Conservation (phyloP, 176 grass and related monocot species). For the Secale cereale region DNA sequence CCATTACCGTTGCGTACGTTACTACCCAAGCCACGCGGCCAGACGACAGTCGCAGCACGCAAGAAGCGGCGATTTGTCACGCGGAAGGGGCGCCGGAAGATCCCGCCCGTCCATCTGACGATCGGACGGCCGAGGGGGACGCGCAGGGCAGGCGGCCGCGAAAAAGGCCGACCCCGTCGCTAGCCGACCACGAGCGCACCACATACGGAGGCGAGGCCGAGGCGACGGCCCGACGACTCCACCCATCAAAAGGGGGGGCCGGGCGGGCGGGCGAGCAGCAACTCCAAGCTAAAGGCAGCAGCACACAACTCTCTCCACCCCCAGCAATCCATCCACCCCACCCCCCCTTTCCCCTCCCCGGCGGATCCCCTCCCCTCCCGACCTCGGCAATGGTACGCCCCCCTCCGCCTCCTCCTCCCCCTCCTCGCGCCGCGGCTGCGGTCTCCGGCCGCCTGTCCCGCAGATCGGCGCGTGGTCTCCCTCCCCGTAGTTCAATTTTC, state of each 20-base stretch:
- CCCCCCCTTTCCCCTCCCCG: not conserved
- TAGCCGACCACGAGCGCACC: not conserved
- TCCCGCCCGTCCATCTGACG: accelerated
- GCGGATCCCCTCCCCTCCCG: not conserved
- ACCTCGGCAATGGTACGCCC: slow-evolving; percentile 37
- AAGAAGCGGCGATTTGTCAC: not conserved
- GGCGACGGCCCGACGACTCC: slow-evolving; percentile 29
- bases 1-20: too few relatives aligned
- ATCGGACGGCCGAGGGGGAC: not conserved
- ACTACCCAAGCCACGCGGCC: too few relatives aligned
- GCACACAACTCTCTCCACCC: not conserved
- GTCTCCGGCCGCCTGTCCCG: not conserved
- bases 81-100: too few relatives aligned
- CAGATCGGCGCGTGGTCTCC: not conserved
- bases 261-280: not conserved
- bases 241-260: slow-evolving; percentile 35
- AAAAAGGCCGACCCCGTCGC: not conserved
- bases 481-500: not conserved
- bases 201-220: not conserved
- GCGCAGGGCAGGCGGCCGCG: not conserved
- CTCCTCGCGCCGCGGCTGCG: not conserved
- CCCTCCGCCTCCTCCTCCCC: not conserved
- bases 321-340: not conserved
- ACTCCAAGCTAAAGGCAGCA: too few relatives aligned
- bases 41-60: not conserved